Percentiles rank a stretch among this genome's conserved stretches.
These are phyloP conservation scores for Aeminium ludgeri DNA, from an alignment of 495 filamentous ascomycete species.

Conservation along the genomic window DNA sequence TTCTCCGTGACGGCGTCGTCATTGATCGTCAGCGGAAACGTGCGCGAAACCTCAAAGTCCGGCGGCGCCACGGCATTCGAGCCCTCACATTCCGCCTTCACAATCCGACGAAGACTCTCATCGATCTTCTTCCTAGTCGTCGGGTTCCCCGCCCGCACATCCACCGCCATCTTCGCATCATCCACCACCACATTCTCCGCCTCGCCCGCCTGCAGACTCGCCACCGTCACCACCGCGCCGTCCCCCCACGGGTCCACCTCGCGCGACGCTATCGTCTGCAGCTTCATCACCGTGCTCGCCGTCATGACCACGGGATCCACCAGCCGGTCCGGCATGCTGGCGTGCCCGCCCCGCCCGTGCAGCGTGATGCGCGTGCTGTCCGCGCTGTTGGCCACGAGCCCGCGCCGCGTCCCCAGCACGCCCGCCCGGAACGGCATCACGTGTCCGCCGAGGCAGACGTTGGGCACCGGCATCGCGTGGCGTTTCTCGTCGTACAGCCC, in stretches of 20 bases:
- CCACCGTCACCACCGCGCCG: conserved; percentile 37
- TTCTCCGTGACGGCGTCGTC: conserved; percentile 28
- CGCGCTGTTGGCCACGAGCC: conserved; percentile 17
- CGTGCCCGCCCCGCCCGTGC: conserved; percentile 38
- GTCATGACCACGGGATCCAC: conserved; percentile 44
- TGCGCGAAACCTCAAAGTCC: conserved; percentile 21
- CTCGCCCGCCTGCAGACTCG: conserved; percentile 34
- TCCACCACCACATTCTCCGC: conserved; percentile 39
- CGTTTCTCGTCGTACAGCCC: conserved; percentile 34
- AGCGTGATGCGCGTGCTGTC: conserved; percentile 20
- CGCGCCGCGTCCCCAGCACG: conserved; percentile 17
- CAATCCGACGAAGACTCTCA: conserved; percentile 32
- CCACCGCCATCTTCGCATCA: conserved; percentile 32
- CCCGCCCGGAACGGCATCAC: conserved; percentile 26
- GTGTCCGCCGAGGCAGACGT: conserved; percentile 42
- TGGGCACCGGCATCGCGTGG: conserved; percentile 32
- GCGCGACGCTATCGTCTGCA: conserved; percentile 40
- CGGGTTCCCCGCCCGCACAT: conserved; percentile 29
- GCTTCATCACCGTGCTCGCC: conserved; percentile 31
- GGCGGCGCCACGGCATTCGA: conserved; percentile 28
- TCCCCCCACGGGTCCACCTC: conserved; percentile 37
- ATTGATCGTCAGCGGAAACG: conserved; percentile 37
- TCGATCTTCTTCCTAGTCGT: conserved; percentile 30
- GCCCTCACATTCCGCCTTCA: conserved; percentile 37
- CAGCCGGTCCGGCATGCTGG: conserved; percentile 31